Percentiles rank a stretch among this genome's conserved stretches.
phyloP scores from a whole-genome alignment of 306 rosid genomes.

The Quercus suber region DNA sequence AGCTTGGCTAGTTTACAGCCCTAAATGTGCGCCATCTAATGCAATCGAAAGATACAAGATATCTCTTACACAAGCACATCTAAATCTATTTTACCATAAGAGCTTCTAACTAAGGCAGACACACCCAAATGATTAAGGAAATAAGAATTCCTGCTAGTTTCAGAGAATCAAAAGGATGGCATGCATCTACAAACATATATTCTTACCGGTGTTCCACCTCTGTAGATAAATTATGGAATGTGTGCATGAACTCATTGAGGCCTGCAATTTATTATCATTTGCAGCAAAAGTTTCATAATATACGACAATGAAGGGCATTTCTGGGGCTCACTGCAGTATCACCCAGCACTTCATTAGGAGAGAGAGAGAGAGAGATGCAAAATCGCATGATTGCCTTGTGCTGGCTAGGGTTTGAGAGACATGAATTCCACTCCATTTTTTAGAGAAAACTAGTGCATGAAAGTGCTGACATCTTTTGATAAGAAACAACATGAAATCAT shows the following conservation, averaged over 20 bases:
- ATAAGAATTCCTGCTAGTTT: not conserved
- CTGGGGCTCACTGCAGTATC: constrained; percentile 66
- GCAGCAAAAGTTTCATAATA: constrained; percentile 71
- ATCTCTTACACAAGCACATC: not conserved
- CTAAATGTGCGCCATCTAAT: not conserved
- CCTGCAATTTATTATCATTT: constrained; percentile 39
- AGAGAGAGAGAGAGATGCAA: not conserved
- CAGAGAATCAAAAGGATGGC: not conserved
- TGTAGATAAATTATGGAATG: constrained; percentile 28
- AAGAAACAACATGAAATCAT: not conserved
- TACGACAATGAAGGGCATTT: constrained; percentile 74
- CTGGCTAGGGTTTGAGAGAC: not conserved
- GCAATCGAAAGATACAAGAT: not conserved
- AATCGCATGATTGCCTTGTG: not conserved
- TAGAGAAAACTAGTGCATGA: not conserved
- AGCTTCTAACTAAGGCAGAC: constrained; percentile 15
- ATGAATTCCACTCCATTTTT: not conserved
- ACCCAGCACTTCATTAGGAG: constrained; percentile 10
- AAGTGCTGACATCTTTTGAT: not conserved
- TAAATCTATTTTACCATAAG: not conserved
- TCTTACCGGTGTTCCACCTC: constrained; percentile 17
- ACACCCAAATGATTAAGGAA: constrained; percentile 14
- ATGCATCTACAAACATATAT: not conserved
- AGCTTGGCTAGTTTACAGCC: too few species aligned
- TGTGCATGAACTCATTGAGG: constrained; percentile 40